Conservation (phyloP, 192 early-diverging fungal species). For the Haplosporangium gracile region DNA sequence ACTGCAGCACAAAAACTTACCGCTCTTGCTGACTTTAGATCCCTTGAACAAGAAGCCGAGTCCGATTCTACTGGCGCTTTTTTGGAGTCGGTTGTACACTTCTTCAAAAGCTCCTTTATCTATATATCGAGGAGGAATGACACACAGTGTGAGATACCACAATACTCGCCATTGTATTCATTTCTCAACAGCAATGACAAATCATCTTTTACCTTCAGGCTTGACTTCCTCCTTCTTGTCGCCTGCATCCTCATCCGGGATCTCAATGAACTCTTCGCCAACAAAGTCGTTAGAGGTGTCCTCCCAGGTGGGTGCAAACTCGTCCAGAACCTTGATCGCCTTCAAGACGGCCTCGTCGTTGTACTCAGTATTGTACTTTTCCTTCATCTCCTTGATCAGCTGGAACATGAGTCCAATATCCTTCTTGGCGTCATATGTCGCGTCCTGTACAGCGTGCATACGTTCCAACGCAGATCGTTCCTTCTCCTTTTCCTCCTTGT, state of each 20-base stretch:
- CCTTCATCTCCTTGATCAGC: constrained; percentile 43
- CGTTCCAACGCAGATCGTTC: constrained; percentile 22
- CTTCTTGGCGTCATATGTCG: constrained; percentile 32
- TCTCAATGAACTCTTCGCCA: constrained; percentile 19
- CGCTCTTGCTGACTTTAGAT: constrained; percentile 19
- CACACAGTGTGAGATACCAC: neutral
- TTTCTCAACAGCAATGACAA: neutral
- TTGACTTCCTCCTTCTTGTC: neutral
- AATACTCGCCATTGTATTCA: no score
- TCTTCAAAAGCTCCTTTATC: neutral
- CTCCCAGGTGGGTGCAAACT: constrained; percentile 36
- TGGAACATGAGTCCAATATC: constrained; percentile 41
- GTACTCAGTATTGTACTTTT: constrained; percentile 42
- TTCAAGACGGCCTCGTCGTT: constrained; percentile 48
- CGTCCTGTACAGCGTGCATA: neutral
- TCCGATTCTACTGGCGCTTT: constrained; percentile 10
- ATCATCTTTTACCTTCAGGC: neutral
- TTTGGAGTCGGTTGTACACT: neutral
- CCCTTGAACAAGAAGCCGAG: constrained; percentile 27
- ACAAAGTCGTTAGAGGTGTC: constrained; percentile 41
- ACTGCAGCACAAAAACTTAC: neutral
- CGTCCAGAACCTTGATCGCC: constrained; percentile 24
- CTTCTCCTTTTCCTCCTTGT: constrained; percentile 6
- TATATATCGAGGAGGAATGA: neutral
- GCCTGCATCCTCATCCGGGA: constrained; percentile 12